Base-by-base conservation (phyloP, 2,329 filamentous ascomycete species). In the Bipolaris bicolor region DNA sequence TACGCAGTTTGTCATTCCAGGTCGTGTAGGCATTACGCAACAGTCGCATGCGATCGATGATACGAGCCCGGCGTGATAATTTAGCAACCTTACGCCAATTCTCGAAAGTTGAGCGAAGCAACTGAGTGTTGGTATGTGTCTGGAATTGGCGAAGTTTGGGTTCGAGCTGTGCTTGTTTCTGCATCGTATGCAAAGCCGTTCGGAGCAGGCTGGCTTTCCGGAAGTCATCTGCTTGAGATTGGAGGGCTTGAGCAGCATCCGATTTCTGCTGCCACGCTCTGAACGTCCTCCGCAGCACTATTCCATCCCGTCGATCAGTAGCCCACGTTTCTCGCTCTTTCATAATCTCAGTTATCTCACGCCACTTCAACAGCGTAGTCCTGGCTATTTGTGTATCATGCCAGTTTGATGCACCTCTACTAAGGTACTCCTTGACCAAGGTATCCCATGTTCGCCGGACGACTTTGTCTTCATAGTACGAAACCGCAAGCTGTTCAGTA, bases 1-100 rank as follows among this genome's bases (percentile, higher is more conserved):
- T 82, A 16, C 86, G 84, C 15, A 88, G 77, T 15, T 77, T 77
- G 64, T 88, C 84, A 61, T 88, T 88, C 87, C 87, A 89, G 10
- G 78, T 76, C 1, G 81, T 86, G 78, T 84, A 86, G 3, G 83
- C 79, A 68, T 85, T 86, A 48, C 81, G 81, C 48, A 87, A 66
- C 26, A 88, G 70, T 44, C 85, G 82, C 62, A 78, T 70, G 10
- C 77, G 80, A 66, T 88, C 80, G 31, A 84, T 74, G 48, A 79
- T 73, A 20, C 76, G 73, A 16, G 86, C 86, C 62, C 81, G 76
- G 45, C 74, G 76, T 33, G 80, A 76, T 62, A 81, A 62, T 4
- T 68, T 55, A 63, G 72, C 55, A 18, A 71, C 80, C 22, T 77
- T 72, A 13, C 78, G 76, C 86, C 86, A 88, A 16, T 77, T 73